phyloP scores from a whole-genome alignment of 805 yeast genomes.

The Cyberlindnera xylosilytica region DNA sequence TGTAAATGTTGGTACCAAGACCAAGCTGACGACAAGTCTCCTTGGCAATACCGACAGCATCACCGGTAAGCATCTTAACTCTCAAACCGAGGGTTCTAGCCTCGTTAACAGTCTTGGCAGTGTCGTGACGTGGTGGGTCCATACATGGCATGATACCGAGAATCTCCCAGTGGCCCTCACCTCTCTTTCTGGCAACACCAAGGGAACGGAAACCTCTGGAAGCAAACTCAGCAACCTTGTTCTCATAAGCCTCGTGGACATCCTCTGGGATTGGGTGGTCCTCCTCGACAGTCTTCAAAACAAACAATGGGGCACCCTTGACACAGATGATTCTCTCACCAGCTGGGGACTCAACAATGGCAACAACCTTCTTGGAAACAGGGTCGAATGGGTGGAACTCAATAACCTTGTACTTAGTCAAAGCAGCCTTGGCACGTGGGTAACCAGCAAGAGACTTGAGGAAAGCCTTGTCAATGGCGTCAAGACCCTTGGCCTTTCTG shows the following conservation, averaged over 20 bases:
- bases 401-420: constrained; percentile 89
- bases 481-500: constrained; percentile 97
- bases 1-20: constrained; percentile 92
- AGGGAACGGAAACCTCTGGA: constrained; percentile 97
- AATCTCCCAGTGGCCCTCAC: constrained; percentile 98
- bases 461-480: constrained; percentile 97
- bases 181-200: constrained; percentile 99
- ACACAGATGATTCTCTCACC: constrained; percentile 95
- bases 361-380: constrained; percentile 94
- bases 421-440: constrained; percentile 91
- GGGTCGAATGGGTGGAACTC: constrained; percentile 98
- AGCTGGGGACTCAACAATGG: constrained; percentile 92
- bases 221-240: constrained; percentile 96
- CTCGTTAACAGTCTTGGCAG: constrained; percentile 90
- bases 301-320: constrained; percentile 98
- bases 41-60: constrained; percentile 98
- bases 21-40: constrained; percentile 98
- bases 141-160: constrained; percentile 97
- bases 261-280: constrained; percentile 96
- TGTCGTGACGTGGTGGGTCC: constrained; percentile 99
- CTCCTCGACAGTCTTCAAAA: constrained; percentile 93
- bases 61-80: constrained; percentile 98
- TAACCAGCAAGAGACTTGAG: constrained; percentile 81
- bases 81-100: constrained; percentile 89
- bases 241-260: constrained; percentile 89